These are phyloP conservation scores for Triticum timopheevii DNA, from an alignment of 176 grass and related monocot species.

Conservation along the genomic window DNA sequence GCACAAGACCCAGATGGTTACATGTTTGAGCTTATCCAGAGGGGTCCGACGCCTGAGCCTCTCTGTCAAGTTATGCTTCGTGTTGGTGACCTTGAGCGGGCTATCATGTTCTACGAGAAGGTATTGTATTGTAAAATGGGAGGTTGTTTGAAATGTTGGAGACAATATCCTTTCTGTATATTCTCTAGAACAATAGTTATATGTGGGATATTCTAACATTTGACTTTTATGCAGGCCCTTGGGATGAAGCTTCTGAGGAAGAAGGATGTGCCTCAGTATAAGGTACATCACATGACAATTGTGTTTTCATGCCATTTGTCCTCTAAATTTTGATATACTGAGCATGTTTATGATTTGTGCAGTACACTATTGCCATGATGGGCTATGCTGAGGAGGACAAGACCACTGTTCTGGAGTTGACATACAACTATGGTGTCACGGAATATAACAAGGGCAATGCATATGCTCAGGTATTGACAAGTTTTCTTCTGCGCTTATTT, in stretches of 20 bases:
- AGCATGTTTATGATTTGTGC: conserved; percentile 23
- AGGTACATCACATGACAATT: conserved; percentile 44
- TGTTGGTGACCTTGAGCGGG: conserved; percentile 85
- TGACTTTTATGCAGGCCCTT: conserved; percentile 57
- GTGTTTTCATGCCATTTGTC: neutral
- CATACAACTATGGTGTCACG: conserved; percentile 89
- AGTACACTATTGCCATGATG: conserved; percentile 94
- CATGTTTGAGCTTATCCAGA: conserved; percentile 90
- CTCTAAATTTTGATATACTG: conserved; percentile 21
- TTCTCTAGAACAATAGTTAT: neutral
- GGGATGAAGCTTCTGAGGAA: conserved; percentile 94
- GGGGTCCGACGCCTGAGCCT: conserved; percentile 80
- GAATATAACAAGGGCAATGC: conserved; percentile 97
- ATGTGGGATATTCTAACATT: neutral
- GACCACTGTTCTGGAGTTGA: conserved; percentile 87
- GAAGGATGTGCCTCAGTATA: conserved; percentile 82
- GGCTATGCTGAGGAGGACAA: conserved; percentile 82
- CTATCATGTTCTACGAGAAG: conserved; percentile 96
- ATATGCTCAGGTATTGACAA: conserved; percentile 78
- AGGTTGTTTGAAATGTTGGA: neutral
- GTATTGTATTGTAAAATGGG: conserved; percentile 32
- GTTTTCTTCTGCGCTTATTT: neutral
- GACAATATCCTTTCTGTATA: conserved; percentile 8
- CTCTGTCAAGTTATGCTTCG: conserved; percentile 99
- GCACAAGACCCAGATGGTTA: conserved; percentile 92